Conservation (phyloP, 352 stramenopile species). For the Phytophthora europaea region DNA sequence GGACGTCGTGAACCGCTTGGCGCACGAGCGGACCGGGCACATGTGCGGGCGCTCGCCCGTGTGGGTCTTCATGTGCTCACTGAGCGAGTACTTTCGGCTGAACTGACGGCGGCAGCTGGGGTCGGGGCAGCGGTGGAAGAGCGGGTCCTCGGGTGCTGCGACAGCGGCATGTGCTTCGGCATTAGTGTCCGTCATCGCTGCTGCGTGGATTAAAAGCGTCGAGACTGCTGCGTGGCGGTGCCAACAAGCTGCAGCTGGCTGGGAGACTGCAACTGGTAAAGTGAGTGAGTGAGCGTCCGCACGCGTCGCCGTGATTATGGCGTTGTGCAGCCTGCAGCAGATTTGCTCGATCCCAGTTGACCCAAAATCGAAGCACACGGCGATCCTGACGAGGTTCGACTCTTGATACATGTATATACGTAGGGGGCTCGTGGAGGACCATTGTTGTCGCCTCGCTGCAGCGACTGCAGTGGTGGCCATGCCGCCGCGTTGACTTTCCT, state of each 20-base stretch:
- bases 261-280: slow-evolving; percentile 30
- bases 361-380: slow-evolving; percentile 16
- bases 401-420: background rate
- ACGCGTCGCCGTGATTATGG: slow-evolving; percentile 20
- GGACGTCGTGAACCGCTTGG: slow-evolving; percentile 66
- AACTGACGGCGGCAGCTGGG: slow-evolving; percentile 42
- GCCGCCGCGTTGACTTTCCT: slow-evolving; percentile 10
- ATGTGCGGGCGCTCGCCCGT: slow-evolving; percentile 61
- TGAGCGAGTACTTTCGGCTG: slow-evolving; percentile 61
- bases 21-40: slow-evolving; percentile 48
- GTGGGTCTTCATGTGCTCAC: slow-evolving; percentile 69
- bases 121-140: slow-evolving; percentile 38
- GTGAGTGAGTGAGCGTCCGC: slow-evolving; percentile 15
- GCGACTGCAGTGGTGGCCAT: slow-evolving; percentile 9
- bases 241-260: background rate
- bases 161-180: background rate
- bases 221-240: background rate
- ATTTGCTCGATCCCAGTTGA: slow-evolving; percentile 26
- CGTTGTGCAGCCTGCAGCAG: slow-evolving; percentile 2
- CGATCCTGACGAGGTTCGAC: background rate
- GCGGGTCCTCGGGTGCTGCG: slow-evolving; percentile 13
- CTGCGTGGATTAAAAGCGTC: slow-evolving; percentile 7
- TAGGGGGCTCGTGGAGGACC: background rate
- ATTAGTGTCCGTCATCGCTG: slow-evolving; percentile 28
- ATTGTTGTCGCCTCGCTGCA: slow-evolving; percentile 27